Conservation (phyloP, 768 basidiomycete genomes). For the Lactifluus rugatus region DNA sequence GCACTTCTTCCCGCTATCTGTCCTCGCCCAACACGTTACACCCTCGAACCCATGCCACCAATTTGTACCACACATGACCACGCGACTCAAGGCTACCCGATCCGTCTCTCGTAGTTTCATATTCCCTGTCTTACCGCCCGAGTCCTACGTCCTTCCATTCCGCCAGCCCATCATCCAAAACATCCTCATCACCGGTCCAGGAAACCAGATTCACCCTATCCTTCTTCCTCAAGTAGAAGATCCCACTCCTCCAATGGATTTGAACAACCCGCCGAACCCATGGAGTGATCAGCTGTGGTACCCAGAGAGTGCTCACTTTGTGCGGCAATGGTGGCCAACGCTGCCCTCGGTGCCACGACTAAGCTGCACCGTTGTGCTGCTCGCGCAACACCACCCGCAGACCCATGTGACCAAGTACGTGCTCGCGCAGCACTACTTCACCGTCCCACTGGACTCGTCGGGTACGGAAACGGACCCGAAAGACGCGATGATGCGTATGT, state of each 20-base stretch:
- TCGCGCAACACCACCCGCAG: slow-evolving; percentile 50
- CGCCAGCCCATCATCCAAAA: slow-evolving; percentile 12
- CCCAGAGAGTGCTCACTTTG: slow-evolving; percentile 67
- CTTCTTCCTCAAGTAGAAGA: neutral
- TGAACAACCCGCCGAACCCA: slow-evolving; percentile 35
- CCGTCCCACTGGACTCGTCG: slow-evolving; percentile 42
- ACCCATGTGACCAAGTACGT: slow-evolving; percentile 54
- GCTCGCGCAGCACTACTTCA: slow-evolving; percentile 68
- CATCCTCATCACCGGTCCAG: neutral
- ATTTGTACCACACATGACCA: slow-evolving; percentile 22
- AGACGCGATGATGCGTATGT: slow-evolving; percentile 54
- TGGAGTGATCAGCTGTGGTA: slow-evolving; percentile 62
- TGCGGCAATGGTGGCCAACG: slow-evolving; percentile 75
- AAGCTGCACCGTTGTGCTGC: slow-evolving; percentile 63
- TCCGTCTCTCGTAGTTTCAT: slow-evolving; percentile 22
- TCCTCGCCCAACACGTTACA: slow-evolving; percentile 27
- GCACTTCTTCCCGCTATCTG: slow-evolving; percentile 51
- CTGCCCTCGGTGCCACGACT: slow-evolving; percentile 52
- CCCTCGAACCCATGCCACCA: slow-evolving; percentile 11
- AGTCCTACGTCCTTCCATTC: slow-evolving; percentile 13
- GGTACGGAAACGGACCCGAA: slow-evolving; percentile 24
- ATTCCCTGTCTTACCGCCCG: slow-evolving; percentile 17
- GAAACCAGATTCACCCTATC: neutral
- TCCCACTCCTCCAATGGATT: neutral
- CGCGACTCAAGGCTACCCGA: slow-evolving; percentile 19